Conservation (phyloP, 441 rosid species). For the Jatropha multifida region DNA sequence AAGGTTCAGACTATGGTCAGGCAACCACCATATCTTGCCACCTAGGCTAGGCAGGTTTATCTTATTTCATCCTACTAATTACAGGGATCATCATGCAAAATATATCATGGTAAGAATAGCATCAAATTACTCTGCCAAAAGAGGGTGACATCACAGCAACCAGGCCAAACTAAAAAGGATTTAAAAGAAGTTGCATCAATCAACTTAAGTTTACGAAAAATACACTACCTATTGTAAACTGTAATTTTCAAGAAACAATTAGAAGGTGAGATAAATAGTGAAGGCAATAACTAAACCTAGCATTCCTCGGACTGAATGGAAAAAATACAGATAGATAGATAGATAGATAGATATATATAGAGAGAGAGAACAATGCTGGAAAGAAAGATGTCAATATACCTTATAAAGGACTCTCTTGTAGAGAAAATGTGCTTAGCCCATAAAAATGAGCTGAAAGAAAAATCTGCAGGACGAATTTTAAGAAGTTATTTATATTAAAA, state of each 20-base stretch:
- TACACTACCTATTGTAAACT: neutral
- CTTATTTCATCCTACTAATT: neutral
- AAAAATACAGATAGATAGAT: neutral
- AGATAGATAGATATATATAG: no score
- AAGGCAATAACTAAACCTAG: neutral
- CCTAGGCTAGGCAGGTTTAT: neutral
- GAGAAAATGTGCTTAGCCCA: slow-evolving; percentile 16
- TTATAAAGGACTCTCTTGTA: slow-evolving; percentile 27
- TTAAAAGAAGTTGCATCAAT: neutral
- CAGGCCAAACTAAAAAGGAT: slow-evolving; percentile 2
- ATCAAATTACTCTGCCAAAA: slow-evolving; percentile 3
- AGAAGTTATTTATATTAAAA: slow-evolving; percentile 6
- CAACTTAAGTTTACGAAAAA: neutral
- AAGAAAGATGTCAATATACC: slow-evolving; percentile 32
- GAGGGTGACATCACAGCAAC: neutral
- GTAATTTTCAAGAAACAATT: neutral
- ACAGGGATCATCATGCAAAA: neutral
- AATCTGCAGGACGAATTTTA: slow-evolving; percentile 36
- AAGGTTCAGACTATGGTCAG: neutral
- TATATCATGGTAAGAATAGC: neutral
- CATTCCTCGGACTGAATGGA: neutral
- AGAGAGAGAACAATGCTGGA: neutral
- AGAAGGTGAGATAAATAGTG: neutral
- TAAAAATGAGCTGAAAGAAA: slow-evolving; percentile 27
- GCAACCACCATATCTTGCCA: neutral